phyloP scores from a whole-genome alignment of 352 stramenopile species.

The Phytophthora pseudosyringae region DNA sequence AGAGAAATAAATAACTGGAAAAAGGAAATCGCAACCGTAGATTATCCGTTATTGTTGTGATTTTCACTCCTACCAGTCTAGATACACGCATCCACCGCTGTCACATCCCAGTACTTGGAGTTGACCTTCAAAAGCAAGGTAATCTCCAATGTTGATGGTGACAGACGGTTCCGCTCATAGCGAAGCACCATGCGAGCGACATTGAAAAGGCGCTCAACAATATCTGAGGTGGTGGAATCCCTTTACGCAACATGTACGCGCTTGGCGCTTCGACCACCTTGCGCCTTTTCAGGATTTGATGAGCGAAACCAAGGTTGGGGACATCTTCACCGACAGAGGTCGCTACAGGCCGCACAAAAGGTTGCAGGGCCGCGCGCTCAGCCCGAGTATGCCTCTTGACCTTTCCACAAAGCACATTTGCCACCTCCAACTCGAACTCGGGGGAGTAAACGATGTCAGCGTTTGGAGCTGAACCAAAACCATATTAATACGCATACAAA shows the following conservation, averaged over 20 bases:
- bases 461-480: no score
- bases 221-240: conserved; percentile 10
- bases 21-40: no score
- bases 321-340: background rate
- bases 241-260: no score
- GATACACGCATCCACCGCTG: background rate
- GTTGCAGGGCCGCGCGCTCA: background rate
- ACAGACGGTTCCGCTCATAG: conserved; percentile 1
- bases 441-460: no score
- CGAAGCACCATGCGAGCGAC: background rate
- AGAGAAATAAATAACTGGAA: no score
- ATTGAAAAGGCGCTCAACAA: conserved; percentile 14
- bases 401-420: background rate
- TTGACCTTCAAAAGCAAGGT: conserved; percentile 14
- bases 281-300: background rate
- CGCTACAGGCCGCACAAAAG: background rate
- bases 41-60: no score
- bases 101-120: conserved; percentile 7
- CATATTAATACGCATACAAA: no score
- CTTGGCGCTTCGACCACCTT: no score
- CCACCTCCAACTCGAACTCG: background rate
- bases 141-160: conserved; percentile 1
- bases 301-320: background rate
- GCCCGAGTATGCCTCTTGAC: background rate
- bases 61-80: no score